These are phyloP conservation scores for Laburnicola sp. DNA, from an alignment of 2,329 filamentous ascomycete genomes.

Conservation along the genomic window DNA sequence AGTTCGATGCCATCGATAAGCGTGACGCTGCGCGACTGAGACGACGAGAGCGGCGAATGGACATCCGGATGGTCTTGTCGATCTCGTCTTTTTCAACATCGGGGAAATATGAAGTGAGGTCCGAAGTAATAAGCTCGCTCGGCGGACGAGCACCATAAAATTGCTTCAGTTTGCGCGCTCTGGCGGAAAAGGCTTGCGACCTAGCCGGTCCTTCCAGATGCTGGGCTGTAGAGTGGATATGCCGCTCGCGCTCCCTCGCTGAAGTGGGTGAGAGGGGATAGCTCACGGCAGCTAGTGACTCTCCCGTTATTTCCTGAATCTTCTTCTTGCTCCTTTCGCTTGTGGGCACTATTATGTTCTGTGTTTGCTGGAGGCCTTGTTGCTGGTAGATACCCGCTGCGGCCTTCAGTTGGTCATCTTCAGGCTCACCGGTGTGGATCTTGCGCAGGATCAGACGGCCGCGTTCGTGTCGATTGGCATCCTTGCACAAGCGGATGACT, in stretches of 20 bases:
- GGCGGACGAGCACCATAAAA: constrained; percentile 93
- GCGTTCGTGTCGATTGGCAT: constrained; percentile 80
- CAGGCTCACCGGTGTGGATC: constrained; percentile 89
- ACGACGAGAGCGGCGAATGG: constrained; percentile 84
- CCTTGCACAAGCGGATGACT: constrained; percentile 86
- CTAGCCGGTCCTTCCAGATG: constrained; percentile 52
- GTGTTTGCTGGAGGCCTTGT: constrained; percentile 72
- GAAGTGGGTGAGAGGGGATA: constrained; percentile 85
- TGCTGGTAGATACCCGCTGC: constrained; percentile 89
- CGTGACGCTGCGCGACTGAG: constrained; percentile 91
- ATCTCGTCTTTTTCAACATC: constrained; percentile 93
- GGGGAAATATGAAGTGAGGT: constrained; percentile 95
- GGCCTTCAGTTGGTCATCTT: constrained; percentile 80
- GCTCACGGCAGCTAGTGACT: constrained; percentile 81
- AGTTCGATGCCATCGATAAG: constrained; percentile 88
- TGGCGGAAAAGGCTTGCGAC: constrained; percentile 46
- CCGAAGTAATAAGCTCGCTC: constrained; percentile 95
- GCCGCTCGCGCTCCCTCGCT: constrained; percentile 65
- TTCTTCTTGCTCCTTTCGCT: constrained; percentile 84
- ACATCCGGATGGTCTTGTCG: constrained; percentile 91
- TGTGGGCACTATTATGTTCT: constrained; percentile 59
- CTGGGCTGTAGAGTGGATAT: constrained; percentile 57
- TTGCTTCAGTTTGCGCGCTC: constrained; percentile 64
- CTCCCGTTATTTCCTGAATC: constrained; percentile 85
- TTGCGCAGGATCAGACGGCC: constrained; percentile 89